Conservation (phyloP, 192 early-diverging fungal genomes). For the Mortierella claussenii region DNA sequence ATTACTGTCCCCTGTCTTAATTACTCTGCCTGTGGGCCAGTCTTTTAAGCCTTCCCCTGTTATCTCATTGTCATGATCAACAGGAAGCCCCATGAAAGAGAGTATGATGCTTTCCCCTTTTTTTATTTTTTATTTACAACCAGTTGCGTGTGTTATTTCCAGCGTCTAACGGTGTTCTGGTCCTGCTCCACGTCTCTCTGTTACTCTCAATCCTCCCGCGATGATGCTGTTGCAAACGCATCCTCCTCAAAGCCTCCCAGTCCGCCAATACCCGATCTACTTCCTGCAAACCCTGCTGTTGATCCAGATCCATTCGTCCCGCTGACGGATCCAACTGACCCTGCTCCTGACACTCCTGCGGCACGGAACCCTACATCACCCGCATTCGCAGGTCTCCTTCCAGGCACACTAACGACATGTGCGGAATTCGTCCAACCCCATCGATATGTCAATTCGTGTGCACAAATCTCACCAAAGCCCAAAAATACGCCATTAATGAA, state of each 20-base stretch:
- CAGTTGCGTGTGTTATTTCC: too few species aligned
- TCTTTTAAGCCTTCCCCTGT: too few species aligned
- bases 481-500: conserved; percentile 71
- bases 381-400: conserved; percentile 8
- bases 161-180: too few species aligned
- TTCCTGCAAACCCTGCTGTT: conserved; percentile 34
- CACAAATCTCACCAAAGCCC: conserved; percentile 87
- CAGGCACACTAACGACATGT: conserved; percentile 32
- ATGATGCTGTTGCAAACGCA: not conserved
- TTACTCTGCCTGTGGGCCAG: too few species aligned
- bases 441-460: conserved; percentile 78
- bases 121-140: too few species aligned
- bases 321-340: conserved; percentile 14
- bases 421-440: conserved; percentile 72
- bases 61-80: too few species aligned
- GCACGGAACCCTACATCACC: conserved; percentile 31
- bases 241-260: conserved; percentile 29
- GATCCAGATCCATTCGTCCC: conserved; percentile 1
- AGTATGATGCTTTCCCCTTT: too few species aligned
- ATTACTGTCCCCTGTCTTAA: too few species aligned
- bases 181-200: too few species aligned
- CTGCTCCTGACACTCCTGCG: conserved; percentile 23
- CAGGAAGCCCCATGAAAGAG: too few species aligned
- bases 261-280: conserved; percentile 48
- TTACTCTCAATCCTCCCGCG: not conserved